A percentile compares a stretch with the other conserved stretches of the same genome.
Evolutionary conservation across 257 asterid genomes (phyloP).

Genomic region (Nemophila menziesii): DNA sequence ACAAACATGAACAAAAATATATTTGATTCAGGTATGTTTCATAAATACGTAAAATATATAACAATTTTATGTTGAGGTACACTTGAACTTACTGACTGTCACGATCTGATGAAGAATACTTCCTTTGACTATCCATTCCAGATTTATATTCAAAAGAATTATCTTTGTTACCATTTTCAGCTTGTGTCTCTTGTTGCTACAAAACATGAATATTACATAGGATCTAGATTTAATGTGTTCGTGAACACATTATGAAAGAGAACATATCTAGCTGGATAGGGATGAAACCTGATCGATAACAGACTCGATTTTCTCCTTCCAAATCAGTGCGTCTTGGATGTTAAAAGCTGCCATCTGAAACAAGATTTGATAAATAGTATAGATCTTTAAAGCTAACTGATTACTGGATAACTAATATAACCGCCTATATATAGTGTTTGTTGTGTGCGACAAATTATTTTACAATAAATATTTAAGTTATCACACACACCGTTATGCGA

Average conservation of each 20-base stretch:
- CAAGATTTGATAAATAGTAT: constrained; percentile 5
- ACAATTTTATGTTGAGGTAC: neutral
- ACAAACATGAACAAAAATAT: neutral
- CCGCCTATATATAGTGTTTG: no score
- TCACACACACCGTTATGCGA: constrained; percentile 47
- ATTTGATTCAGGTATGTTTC: no score
- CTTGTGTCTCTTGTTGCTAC: constrained; percentile 77
- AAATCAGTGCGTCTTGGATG: constrained; percentile 76
- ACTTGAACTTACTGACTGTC: constrained; percentile 79
- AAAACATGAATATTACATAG: constrained; percentile 19
- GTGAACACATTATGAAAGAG: constrained; percentile 11
- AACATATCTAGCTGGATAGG: constrained; percentile 1
- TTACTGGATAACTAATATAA: no score
- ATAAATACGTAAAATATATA: no score
- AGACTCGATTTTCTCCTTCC: constrained; percentile 82
- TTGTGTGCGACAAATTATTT: neutral
- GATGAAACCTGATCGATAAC: constrained; percentile 79
- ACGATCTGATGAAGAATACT: constrained; percentile 65
- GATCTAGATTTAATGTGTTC: constrained; percentile 14
- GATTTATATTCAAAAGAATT: constrained; percentile 62
- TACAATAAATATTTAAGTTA: no score
- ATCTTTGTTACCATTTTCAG: constrained; percentile 46
- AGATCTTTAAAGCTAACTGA: neutral
- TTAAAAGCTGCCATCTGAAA: constrained; percentile 96
- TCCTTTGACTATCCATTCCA: constrained; percentile 51